Percentiles rank a stretch among this genome's conserved stretches.
Conservation (phyloP, 345 rosid species). For the Pistacia integerrima region DNA sequence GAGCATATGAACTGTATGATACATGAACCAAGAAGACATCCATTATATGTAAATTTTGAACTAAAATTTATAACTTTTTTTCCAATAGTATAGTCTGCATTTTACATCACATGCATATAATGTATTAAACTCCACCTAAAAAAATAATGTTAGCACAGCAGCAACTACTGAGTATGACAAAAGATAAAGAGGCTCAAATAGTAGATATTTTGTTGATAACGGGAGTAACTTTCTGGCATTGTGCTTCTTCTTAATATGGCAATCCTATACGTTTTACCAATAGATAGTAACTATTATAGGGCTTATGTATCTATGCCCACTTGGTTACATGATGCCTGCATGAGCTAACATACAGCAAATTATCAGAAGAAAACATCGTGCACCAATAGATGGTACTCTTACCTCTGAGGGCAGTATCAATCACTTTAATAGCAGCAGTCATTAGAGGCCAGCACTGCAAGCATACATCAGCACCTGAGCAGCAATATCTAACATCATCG, state of each 20-base stretch:
- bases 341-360: background rate
- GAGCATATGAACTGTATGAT: background rate
- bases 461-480: slow-evolving; percentile 95
- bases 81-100: background rate
- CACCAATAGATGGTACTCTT: slow-evolving; percentile 7
- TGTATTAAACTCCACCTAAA: too few relatives aligned
- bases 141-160: too few relatives aligned
- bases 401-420: slow-evolving; percentile 87
- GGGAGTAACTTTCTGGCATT: background rate
- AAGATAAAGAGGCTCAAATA: background rate
- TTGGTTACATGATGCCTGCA: background rate
- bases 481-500: slow-evolving; percentile 89
- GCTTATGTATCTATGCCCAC: background rate
- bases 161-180: background rate
- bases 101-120: background rate
- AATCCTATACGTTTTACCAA: too few relatives aligned
- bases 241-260: background rate
- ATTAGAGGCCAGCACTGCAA: slow-evolving; percentile 92
- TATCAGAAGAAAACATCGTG: background rate
- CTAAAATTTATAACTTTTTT: too few relatives aligned
- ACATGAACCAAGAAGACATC: background rate
- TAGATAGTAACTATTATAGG: background rate
- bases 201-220: background rate
- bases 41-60: background rate
- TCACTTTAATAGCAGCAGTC: slow-evolving; percentile 86